Conservation (phyloP, 2,329 filamentous ascomycete species). For the Sporothrix phasma region DNA sequence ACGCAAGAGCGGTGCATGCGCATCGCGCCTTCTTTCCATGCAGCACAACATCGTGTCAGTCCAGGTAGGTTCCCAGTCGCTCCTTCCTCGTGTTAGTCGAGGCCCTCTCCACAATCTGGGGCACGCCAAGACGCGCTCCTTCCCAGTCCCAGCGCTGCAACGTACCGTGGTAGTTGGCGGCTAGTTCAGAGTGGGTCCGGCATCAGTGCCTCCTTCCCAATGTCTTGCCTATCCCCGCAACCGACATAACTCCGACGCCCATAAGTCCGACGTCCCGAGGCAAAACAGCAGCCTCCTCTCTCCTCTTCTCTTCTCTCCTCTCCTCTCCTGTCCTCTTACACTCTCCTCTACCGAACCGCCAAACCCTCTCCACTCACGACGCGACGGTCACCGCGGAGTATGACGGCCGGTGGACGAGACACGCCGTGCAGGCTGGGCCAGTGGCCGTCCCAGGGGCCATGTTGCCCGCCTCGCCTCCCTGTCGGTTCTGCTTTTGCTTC, state of each 20-base stretch:
- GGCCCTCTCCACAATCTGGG: conserved; percentile 5
- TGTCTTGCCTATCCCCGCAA: conserved; percentile 6
- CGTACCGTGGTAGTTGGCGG: conserved; percentile 12
- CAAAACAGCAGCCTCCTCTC: background rate
- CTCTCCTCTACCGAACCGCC: too few relatives aligned
- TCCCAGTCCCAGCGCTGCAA: background rate
- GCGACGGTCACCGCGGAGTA: conserved; percentile 3
- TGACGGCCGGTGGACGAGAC: conserved; percentile 4
- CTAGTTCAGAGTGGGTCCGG: background rate
- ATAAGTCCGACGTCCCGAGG: conserved; percentile 9
- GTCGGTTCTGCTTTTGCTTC: background rate
- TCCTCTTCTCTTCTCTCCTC: background rate
- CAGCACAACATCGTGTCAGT: background rate
- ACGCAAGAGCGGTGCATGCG: too few relatives aligned
- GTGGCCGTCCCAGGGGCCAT: background rate
- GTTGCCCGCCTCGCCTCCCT: background rate
- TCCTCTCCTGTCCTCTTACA: too few relatives aligned
- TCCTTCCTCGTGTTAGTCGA: conserved; percentile 1
- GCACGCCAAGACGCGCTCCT: background rate
- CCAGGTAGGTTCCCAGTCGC: background rate
- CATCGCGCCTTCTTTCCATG: background rate
- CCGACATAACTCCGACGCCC: conserved; percentile 2
- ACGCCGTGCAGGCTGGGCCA: background rate
- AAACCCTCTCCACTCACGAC: background rate
- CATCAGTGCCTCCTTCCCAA: conserved; percentile 7